Evolutionary conservation across 305 asterid genomes (phyloP).

Genomic region (Fraxinus dipetala): DNA sequence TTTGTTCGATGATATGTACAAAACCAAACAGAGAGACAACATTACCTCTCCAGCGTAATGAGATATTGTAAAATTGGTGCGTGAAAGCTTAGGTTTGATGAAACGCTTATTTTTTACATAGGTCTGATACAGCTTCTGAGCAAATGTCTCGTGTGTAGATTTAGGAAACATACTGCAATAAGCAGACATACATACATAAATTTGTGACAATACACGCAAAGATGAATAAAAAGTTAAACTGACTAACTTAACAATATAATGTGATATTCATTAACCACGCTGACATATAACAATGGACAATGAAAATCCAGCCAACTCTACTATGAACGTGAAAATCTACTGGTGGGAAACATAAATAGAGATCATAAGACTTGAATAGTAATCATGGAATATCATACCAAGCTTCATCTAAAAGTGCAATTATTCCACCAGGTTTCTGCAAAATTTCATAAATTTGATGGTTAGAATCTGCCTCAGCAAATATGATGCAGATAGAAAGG

Average conservation of each 20-base stretch:
- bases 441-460: slow-evolving; percentile 20
- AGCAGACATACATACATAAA: slow-evolving; percentile 24
- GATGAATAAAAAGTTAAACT: neutral
- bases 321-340: slow-evolving; percentile 16
- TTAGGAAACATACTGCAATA: slow-evolving; percentile 96
- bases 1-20: neutral
- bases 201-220: slow-evolving; percentile 10
- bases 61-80: slow-evolving; percentile 91
- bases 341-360: slow-evolving; percentile 11
- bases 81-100: slow-evolving; percentile 97
- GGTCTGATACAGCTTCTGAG: slow-evolving; percentile 98
- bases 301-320: slow-evolving; percentile 13
- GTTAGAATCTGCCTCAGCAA: slow-evolving; percentile 11
- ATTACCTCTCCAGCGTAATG: slow-evolving; percentile 99
- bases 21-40: slow-evolving; percentile 14
- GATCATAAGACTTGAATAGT: neutral
- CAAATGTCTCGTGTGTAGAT: slow-evolving; percentile 99
- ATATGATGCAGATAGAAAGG: slow-evolving; percentile 14
- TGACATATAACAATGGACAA: neutral
- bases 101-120: slow-evolving; percentile 85
- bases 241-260: neutral
- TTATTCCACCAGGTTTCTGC: slow-evolving; percentile 99
- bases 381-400: slow-evolving; percentile 49
- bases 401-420: slow-evolving; percentile 97
- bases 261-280: slow-evolving; percentile 24